phyloP scores from a whole-genome alignment of 2,329 filamentous ascomycete genomes.

The Colletotrichum sp. region DNA sequence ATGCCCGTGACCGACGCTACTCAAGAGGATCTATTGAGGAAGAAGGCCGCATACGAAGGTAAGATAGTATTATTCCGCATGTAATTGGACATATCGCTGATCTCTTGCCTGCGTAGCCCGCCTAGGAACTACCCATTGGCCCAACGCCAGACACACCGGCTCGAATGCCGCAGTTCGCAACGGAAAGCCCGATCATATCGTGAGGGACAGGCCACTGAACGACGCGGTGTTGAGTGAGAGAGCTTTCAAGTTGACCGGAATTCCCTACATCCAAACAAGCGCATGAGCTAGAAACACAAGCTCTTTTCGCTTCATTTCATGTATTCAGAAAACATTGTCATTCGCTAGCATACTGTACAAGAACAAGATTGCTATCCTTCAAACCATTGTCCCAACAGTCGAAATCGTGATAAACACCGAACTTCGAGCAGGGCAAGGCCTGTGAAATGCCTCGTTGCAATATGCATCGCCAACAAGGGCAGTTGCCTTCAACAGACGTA shows the following conservation, averaged over 20 bases:
- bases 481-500: not conserved
- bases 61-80: not conserved
- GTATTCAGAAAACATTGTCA: not conserved
- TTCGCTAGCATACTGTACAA: not conserved
- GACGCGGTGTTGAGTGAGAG: conserved; percentile 44
- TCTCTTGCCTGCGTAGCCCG: conserved; percentile 11
- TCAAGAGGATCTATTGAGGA: conserved; percentile 44
- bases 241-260: conserved; percentile 50
- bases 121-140: conserved; percentile 48
- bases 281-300: not conserved
- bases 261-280: conserved; percentile 41
- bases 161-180: conserved; percentile 23
- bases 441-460: not conserved
- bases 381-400: not conserved
- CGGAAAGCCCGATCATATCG: conserved; percentile 33
- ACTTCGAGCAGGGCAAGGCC: not conserved
- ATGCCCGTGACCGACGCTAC: conserved; percentile 43
- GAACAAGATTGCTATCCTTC: not conserved
- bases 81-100: accelerated
- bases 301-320: not conserved
- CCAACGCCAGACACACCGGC: conserved; percentile 40
- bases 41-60: conserved; percentile 44
- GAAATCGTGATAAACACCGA: not conserved
- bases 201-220: conserved; percentile 40
- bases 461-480: not conserved